Evolutionary conservation across 1,284 basidiomycete species (phyloP), one percentile per base, ranked within the genome.

Genomic region (Afroboletus lepidellus): DNA sequence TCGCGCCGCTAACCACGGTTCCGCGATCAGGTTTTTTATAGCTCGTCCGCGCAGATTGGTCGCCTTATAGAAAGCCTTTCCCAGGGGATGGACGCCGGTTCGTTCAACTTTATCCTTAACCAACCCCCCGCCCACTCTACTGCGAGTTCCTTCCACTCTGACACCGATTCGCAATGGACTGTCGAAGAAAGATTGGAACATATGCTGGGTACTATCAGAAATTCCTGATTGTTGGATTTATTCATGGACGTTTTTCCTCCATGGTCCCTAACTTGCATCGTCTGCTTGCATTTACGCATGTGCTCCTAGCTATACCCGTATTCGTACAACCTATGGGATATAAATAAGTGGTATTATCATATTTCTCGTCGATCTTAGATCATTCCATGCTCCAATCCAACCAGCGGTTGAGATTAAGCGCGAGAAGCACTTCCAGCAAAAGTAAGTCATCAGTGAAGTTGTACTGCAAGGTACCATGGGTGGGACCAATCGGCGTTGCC

Each of bases 31-130:
- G 83, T 92, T 63, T 90, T 85, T 73, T 88, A 87, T 72, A 88
- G 85, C 60, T 82, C 86, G 20, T 77, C 85, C 27, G 78, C 82
- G 33, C 84, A 90, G 56, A 90, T 92, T 65, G 87, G 85, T 41
- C 86, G 83, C 57, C 76, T 92, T 51, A 89, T 92, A 54, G 89
- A 92, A 63, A 83, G 75, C 61, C 78, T 92, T 61, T 90, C 89
- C 46, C 83, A 83, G 67, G 85, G 83, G 34, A 81, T 82, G 74
- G 89, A 92, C 59, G 77, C 87, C 44, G 90, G 88, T 41, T 85
- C 88, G 25, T 90, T 91, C 74, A 91, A 90, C 63, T 82, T 90
- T 63, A 62, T 72, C 29, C 73, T 77, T 45, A 66, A 52, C 59
- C 69, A 60, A 53, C 64, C 62, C 56, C 65, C 69, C 57, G 77